Evolutionary conservation across 2,329 filamentous ascomycete genomes (phyloP).

Genomic region (Macrophomina phaseolina): DNA sequence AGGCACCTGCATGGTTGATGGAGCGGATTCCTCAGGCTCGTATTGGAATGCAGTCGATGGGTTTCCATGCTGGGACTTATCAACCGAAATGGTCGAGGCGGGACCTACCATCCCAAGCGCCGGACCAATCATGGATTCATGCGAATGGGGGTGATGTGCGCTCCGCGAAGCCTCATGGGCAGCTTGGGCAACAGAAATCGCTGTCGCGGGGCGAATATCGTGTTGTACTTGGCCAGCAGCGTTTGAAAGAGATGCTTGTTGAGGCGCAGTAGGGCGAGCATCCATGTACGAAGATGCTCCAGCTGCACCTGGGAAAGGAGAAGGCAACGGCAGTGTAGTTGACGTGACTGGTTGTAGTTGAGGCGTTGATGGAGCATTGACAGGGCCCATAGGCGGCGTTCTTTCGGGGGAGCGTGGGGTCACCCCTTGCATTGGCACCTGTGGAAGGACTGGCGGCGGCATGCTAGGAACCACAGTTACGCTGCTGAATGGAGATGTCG

Average conservation of each 20-base stretch:
- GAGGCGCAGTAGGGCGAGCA: slow-evolving; percentile 22
- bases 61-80: neutral
- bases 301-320: slow-evolving; percentile 42
- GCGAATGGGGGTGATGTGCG: neutral
- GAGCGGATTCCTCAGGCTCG: slow-evolving; percentile 10
- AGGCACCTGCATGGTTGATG: neutral
- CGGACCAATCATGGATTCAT: neutral
- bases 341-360: slow-evolving; percentile 39
- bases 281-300: slow-evolving; percentile 39
- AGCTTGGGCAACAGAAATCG: slow-evolving; percentile 9
- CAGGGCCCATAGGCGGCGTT: slow-evolving; percentile 8
- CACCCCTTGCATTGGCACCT: slow-evolving; percentile 32
- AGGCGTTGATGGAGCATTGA: slow-evolving; percentile 17
- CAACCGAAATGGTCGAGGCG: neutral
- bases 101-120: neutral
- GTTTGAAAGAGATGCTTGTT: neutral
- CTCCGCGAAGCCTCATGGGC: neutral
- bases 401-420: neutral
- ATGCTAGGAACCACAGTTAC: slow-evolving; percentile 31
- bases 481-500: neutral
- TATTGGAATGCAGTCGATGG: neutral
- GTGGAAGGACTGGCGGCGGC: slow-evolving; percentile 41
- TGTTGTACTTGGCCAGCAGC: neutral
- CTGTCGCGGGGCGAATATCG: slow-evolving; percentile 6
- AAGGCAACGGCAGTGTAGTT: slow-evolving; percentile 44